Percentiles rank a stretch among this genome's conserved stretches.
Conservation (phyloP, 495 filamentous ascomycete genomes). For the Haplographium delicatum region DNA sequence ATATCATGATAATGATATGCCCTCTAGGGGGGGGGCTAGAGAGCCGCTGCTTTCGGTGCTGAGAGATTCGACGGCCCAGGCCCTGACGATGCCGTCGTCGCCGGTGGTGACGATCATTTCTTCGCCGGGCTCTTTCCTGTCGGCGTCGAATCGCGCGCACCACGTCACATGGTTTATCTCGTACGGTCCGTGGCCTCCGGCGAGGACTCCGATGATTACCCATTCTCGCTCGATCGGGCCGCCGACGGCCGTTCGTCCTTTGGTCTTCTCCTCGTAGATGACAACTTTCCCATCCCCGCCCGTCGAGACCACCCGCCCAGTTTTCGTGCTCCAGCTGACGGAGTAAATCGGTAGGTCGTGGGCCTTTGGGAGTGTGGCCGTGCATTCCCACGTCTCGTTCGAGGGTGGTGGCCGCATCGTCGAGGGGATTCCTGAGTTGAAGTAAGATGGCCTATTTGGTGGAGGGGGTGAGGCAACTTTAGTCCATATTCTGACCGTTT, state of each 20-base stretch:
- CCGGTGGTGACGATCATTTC: constrained; percentile 76
- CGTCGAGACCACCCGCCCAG: constrained; percentile 71
- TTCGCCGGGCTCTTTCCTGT: constrained; percentile 46
- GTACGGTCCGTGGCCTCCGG: constrained; percentile 79
- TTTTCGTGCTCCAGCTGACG: constrained; percentile 68
- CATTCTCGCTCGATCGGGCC: constrained; percentile 54
- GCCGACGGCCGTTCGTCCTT: constrained; percentile 28
- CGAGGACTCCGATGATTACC: constrained; percentile 58
- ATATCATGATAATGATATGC: too few species aligned
- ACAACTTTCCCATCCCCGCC: constrained; percentile 83
- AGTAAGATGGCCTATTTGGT: constrained; percentile 25
- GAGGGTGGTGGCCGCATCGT: constrained; percentile 67
- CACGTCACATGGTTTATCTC: constrained; percentile 90
- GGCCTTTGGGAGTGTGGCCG: constrained; percentile 60
- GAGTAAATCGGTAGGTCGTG: constrained; percentile 82
- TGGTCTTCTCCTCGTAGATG: constrained; percentile 54
- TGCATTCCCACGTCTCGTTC: constrained; percentile 78
- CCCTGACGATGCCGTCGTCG: constrained; percentile 71
- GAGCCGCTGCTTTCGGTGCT: too few species aligned
- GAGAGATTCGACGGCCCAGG: constrained; percentile 53
- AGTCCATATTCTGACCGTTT: constrained; percentile 71
- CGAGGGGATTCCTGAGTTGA: constrained; percentile 57
- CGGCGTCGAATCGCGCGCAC: constrained; percentile 58
- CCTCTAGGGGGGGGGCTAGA: too few species aligned
- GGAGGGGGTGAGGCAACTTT: constrained; percentile 30